Conservation (phyloP, 2,329 filamentous ascomycete species). For the Fusarium begoniae region DNA sequence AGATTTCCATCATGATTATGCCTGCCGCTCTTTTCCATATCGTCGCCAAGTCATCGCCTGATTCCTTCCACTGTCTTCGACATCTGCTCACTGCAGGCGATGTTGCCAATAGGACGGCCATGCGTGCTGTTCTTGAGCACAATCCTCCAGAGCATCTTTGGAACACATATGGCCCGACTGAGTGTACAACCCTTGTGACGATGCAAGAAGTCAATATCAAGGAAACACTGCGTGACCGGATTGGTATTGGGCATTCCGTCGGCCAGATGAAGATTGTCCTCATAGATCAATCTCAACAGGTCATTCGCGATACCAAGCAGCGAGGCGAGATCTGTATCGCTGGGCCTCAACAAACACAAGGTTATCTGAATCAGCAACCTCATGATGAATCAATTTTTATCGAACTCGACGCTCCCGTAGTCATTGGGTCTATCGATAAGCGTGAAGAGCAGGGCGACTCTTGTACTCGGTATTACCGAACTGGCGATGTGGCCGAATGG, state of each 20-base stretch:
- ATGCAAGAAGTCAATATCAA: neutral
- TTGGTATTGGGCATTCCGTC: neutral
- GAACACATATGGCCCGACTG: slow-evolving; percentile 4
- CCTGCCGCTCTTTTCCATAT: neutral
- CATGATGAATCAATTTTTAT: neutral
- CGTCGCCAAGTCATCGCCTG: neutral
- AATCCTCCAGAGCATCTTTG: neutral
- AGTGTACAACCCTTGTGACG: neutral
- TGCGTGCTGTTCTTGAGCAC: neutral
- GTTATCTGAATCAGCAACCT: neutral
- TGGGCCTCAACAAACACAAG: neutral
- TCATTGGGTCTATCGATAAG: neutral
- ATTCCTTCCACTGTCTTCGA: neutral
- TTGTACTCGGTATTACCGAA: neutral
- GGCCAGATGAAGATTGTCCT: neutral
- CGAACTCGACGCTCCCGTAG: accelerated
- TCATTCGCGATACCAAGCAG: neutral
- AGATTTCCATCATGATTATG: neutral
- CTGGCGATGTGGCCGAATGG: neutral
- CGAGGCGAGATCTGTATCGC: neutral
- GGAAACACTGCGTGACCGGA: neutral
- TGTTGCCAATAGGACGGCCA: neutral
- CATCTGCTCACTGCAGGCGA: neutral
- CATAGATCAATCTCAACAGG: neutral
- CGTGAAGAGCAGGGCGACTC: too few relatives aligned